Base-by-base conservation (phyloP, 768 basidiomycete species). In the Pleurotus tuoliensis region DNA sequence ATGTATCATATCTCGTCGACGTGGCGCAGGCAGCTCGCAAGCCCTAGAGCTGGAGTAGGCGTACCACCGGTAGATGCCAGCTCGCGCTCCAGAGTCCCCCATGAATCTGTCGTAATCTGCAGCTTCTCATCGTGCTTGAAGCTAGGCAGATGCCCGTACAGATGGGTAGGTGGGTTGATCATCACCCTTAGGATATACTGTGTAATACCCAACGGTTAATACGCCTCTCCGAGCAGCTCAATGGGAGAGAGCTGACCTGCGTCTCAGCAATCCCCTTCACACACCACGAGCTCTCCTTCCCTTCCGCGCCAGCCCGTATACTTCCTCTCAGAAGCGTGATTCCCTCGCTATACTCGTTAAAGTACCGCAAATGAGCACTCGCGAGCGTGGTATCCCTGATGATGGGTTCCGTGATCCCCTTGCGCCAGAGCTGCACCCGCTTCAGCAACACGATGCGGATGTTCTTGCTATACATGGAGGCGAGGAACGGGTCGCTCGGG, bases 1-100 rank as follows among this genome's bases (percentile, higher is more conserved):
- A 25, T 25, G 30, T 34, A 34, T 34, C 11, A 34, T 34, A 34
- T 34, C 7, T 53, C 51, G 24, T 53, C 39, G 20, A 53, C 39
- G 22, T 53, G 39, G 38, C 65, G 47, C 22, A 65, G 45, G 25
- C 39, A 61, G 45, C 43, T 57, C 15, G 66, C 64, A 49, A 77
- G 63, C 8, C 73, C 76, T 34, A 78, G 62, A 2, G 77, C 77
- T 3, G 77, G 77, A 11, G 71, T 69, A 6, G 74, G 72, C 15
- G 65, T 62, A 1, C 73, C 75, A 13, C 72, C 75, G 20, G 70
- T 66, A 5, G 69, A 67, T 27, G 67, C 64, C 18, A 75, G 56
- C 58, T 77, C 77, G 44, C 67, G 67, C 43, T 73, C 71, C 22
- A 68, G 62, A 24, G 70, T 66, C 13, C 73, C 76, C 66, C 72